Conservation (phyloP, 345 rosid species). For the Aegle marmelos region DNA sequence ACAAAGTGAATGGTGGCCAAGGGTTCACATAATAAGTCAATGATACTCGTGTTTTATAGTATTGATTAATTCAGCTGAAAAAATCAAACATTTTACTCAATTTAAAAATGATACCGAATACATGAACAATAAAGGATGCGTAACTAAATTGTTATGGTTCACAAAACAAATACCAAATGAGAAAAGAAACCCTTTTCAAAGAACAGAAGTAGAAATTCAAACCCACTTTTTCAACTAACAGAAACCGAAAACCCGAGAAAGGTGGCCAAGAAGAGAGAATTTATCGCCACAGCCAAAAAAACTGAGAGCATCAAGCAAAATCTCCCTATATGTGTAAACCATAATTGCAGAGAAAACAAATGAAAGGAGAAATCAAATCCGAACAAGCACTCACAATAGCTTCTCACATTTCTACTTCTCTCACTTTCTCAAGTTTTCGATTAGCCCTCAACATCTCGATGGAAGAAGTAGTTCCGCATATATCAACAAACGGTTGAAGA, state of each 20-base stretch:
- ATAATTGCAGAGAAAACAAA: not conserved
- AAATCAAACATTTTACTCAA: not conserved
- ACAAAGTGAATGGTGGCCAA: not conserved
- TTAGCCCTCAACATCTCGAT: not conserved
- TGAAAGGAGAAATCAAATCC: not conserved
- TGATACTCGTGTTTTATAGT: not conserved
- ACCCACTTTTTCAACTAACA: not conserved
- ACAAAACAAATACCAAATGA: not conserved
- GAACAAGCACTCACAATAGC: not conserved
- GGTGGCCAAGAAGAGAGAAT: not conserved
- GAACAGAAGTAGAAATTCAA: not conserved
- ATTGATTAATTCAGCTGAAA: not conserved
- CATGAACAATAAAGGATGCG: not conserved
- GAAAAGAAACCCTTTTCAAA: not conserved
- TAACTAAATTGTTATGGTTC: not conserved
- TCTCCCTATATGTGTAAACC: not conserved
- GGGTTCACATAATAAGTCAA: not conserved
- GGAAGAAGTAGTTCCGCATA: not conserved
- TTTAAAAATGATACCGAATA: not conserved
- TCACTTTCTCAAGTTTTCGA: not conserved
- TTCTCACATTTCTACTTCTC: not conserved
- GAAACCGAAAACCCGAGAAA: not conserved
- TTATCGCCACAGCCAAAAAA: not conserved
- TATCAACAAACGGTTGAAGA: not conserved
- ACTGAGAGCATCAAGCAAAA: not conserved